A percentile compares a stretch with the other conserved stretches of the same genome.
These are phyloP conservation scores for Fusarium succisae DNA, from an alignment of 2,329 filamentous ascomycete species.

Conservation along the genomic window DNA sequence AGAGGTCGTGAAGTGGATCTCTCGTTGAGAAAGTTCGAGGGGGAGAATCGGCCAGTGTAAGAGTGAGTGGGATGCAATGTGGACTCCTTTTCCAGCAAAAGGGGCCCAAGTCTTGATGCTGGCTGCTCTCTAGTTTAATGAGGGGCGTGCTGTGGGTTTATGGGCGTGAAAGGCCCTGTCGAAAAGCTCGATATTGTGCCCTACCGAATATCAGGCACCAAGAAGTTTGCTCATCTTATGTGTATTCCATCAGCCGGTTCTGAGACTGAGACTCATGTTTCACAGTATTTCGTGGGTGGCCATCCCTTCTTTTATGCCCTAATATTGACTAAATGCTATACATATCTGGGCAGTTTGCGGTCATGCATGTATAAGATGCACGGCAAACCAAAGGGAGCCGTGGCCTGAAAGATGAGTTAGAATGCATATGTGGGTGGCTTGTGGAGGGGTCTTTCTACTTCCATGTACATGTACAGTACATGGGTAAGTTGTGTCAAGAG, in stretches of 20 bases:
- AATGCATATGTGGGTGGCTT: constrained; percentile 24
- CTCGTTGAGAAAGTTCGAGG: constrained; percentile 23
- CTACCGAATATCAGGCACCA: constrained; percentile 30
- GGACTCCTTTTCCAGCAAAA: constrained; percentile 35
- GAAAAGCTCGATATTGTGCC: constrained; percentile 28
- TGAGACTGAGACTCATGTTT: constrained; percentile 35
- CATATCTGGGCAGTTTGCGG: neutral
- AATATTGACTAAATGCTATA: neutral
- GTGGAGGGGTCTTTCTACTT: constrained; percentile 27
- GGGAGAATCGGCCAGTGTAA: constrained; percentile 32
- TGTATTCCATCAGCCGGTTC: constrained; percentile 1
- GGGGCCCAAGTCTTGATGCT: constrained; percentile 33
- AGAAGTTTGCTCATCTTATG: constrained; percentile 13
- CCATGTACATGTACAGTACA: constrained; percentile 12
- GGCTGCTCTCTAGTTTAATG: constrained; percentile 33
- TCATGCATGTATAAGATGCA: constrained; percentile 13
- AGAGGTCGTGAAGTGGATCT: constrained; percentile 24
- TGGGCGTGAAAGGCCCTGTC: constrained; percentile 22
- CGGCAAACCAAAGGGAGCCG: constrained; percentile 7
- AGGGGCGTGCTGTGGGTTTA: constrained; percentile 34
- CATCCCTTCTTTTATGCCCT: constrained; percentile 6
- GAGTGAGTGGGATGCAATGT: constrained; percentile 35
- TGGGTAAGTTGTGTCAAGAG: constrained; percentile 18
- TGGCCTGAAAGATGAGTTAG: constrained; percentile 38
- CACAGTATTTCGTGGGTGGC: neutral